Percentiles rank a stretch among this genome's conserved stretches.
These are phyloP conservation scores for Tillandsia fasciculata DNA, from an alignment of 176 grass and related monocot species.

Conservation along the genomic window DNA sequence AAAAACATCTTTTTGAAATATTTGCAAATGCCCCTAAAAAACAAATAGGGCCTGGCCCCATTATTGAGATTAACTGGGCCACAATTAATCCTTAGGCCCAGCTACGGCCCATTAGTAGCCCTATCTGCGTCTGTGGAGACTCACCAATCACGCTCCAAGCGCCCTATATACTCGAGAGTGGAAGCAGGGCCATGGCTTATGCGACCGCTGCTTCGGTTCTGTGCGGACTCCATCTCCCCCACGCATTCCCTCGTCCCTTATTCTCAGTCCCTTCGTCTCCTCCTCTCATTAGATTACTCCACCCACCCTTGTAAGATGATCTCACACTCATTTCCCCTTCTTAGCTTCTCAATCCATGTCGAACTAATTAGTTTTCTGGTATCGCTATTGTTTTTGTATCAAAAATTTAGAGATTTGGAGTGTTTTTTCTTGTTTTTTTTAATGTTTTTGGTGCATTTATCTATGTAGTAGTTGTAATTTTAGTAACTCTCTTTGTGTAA, in stretches of 20 bases:
- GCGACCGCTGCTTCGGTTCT: background rate
- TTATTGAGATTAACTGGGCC: too few species aligned
- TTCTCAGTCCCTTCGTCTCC: background rate
- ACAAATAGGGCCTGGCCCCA: too few species aligned
- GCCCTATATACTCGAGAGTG: background rate
- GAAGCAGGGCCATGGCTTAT: background rate
- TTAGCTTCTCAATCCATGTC: background rate
- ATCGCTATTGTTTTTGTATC: too few species aligned
- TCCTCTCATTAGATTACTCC: slow-evolving; percentile 3
- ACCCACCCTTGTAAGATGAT: background rate
- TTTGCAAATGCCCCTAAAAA: too few species aligned
- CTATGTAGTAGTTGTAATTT: too few species aligned
- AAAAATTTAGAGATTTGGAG: too few species aligned
- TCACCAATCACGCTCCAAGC: background rate
- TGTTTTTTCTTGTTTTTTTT: too few species aligned
- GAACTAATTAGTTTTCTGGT: background rate
- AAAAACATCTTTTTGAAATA: too few species aligned
- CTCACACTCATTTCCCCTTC: background rate
- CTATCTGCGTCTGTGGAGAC: background rate
- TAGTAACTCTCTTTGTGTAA: too few species aligned
- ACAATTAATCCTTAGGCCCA: too few species aligned
- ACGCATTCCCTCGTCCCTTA: background rate
- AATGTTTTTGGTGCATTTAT: too few species aligned
- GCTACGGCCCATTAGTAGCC: too few species aligned
- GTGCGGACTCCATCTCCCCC: background rate